Evolutionary conservation across 768 basidiomycete genomes (phyloP).

Genomic region (Trametopsis cervina): DNA sequence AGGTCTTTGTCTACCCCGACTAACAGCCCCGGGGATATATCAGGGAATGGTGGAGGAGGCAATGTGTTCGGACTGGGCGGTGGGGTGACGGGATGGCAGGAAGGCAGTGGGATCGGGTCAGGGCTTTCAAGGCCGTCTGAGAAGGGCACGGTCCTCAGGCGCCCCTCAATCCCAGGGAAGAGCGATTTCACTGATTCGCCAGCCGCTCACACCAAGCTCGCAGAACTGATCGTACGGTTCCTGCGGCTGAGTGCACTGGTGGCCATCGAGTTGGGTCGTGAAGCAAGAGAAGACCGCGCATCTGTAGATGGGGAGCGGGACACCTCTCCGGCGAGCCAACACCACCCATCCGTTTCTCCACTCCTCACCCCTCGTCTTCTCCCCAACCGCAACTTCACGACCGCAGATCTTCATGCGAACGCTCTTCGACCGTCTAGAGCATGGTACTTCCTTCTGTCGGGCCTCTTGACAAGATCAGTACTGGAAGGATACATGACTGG

Average conservation of each 20-base stretch:
- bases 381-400: constrained; percentile 12
- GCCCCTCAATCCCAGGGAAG: constrained; percentile 26
- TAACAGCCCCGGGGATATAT: constrained; percentile 19
- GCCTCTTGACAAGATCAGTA: constrained; percentile 74
- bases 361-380: constrained; percentile 16
- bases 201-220: constrained; percentile 56
- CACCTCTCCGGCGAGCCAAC: constrained; percentile 2
- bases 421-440: constrained; percentile 63
- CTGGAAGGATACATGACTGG: constrained; percentile 80
- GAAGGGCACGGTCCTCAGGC: constrained; percentile 51
- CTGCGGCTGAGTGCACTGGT: constrained; percentile 73
- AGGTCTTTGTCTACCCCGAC: constrained; percentile 18
- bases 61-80: constrained; percentile 28
- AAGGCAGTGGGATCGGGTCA: constrained; percentile 66
- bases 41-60: background rate
- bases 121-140: constrained; percentile 54
- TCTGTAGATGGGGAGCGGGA: constrained; percentile 34
- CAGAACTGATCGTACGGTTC: constrained; percentile 64
- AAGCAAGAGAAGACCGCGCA: constrained; percentile 39
- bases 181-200: constrained; percentile 27
- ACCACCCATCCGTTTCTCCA: constrained; percentile 14
- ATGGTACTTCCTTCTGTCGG: constrained; percentile 78
- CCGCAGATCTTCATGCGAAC: constrained; percentile 16
- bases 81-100: constrained; percentile 67
- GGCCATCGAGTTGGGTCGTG: constrained; percentile 68